These are phyloP conservation scores for Coemansia erecta DNA, from an alignment of 192 early-diverging fungal genomes.

Conservation along the genomic window DNA sequence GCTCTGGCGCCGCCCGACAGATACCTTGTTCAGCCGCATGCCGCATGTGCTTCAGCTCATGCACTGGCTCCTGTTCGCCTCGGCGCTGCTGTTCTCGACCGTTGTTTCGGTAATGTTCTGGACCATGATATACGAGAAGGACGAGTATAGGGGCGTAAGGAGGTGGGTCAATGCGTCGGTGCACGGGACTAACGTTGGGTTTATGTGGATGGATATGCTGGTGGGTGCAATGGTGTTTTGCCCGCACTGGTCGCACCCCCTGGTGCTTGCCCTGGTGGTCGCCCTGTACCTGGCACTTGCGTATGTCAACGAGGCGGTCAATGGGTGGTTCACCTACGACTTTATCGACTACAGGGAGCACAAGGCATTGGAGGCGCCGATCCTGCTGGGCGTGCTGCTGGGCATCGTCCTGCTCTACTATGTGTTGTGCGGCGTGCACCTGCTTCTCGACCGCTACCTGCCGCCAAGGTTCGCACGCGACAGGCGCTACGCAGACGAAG, in stretches of 20 bases:
- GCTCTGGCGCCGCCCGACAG: constrained; percentile 3
- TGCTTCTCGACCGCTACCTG: constrained; percentile 24
- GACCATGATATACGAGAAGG: constrained; percentile 27
- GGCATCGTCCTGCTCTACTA: constrained; percentile 35
- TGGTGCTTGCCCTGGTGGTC: constrained; percentile 13
- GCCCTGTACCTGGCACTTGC: constrained; percentile 32
- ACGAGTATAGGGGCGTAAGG: neutral
- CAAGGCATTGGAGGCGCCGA: constrained; percentile 10
- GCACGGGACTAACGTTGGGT: constrained; percentile 26
- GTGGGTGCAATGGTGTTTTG: constrained; percentile 33
- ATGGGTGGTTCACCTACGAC: constrained; percentile 39
- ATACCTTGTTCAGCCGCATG: constrained; percentile 20
- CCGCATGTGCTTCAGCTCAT: constrained; percentile 30
- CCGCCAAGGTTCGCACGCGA: constrained; percentile 11
- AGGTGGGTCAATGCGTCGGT: constrained; percentile 39
- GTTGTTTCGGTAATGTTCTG: constrained; percentile 39
- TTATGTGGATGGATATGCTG: constrained; percentile 24
- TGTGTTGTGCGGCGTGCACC: constrained; percentile 15
- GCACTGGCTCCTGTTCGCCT: constrained; percentile 49
- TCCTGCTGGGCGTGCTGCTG: constrained; percentile 18
- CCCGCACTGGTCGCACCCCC: constrained; percentile 39
- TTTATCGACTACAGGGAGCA: constrained; percentile 40
- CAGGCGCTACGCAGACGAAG: neutral
- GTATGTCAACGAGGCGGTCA: constrained; percentile 35
- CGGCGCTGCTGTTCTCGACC: constrained; percentile 29